Evolutionary conservation across 345 rosid species (phyloP).

Genomic region (Eucalyptus viminalis): DNA sequence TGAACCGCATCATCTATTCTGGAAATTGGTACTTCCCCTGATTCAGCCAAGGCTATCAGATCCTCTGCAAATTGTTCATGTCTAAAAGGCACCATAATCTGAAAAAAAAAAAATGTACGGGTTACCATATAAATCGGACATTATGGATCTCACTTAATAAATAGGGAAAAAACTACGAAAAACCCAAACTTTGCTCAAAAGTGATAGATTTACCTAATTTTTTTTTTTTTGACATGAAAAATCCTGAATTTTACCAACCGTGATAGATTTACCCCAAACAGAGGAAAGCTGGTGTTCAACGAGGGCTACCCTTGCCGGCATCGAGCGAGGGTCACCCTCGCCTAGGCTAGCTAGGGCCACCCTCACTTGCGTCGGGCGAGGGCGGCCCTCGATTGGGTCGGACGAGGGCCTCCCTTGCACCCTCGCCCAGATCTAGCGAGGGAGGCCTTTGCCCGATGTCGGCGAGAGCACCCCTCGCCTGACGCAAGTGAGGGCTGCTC

Average conservation of each 20-base stretch:
- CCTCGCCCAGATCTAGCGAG: too few relatives aligned
- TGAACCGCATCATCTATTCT: slow-evolving; percentile 78
- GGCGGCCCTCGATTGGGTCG: too few relatives aligned
- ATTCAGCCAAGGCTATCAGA: slow-evolving; percentile 39
- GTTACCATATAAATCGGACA: background rate
- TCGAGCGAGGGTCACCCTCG: too few relatives aligned
- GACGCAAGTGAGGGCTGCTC: too few relatives aligned
- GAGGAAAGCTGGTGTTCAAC: accelerated
- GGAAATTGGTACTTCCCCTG: slow-evolving; percentile 57
- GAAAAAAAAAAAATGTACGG: background rate
- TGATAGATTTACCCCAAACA: too few relatives aligned
- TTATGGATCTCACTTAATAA: background rate
- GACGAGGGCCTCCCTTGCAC: too few relatives aligned
- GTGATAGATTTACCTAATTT: accelerated
- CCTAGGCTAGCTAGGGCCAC: too few relatives aligned
- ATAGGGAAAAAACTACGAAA: too few relatives aligned
- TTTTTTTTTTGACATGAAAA: too few relatives aligned
- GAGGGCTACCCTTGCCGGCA: too few relatives aligned
- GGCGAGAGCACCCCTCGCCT: too few relatives aligned
- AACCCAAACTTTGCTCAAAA: too few relatives aligned
- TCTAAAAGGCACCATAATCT: slow-evolving; percentile 79
- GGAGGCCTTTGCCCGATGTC: accelerated
- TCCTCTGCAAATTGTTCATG: slow-evolving; percentile 41
- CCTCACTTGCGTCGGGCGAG: accelerated
- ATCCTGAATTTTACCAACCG: accelerated